Evolutionary conservation across 192 early-diverging fungal species (phyloP).

Genomic region (Coemansia sp.): DNA sequence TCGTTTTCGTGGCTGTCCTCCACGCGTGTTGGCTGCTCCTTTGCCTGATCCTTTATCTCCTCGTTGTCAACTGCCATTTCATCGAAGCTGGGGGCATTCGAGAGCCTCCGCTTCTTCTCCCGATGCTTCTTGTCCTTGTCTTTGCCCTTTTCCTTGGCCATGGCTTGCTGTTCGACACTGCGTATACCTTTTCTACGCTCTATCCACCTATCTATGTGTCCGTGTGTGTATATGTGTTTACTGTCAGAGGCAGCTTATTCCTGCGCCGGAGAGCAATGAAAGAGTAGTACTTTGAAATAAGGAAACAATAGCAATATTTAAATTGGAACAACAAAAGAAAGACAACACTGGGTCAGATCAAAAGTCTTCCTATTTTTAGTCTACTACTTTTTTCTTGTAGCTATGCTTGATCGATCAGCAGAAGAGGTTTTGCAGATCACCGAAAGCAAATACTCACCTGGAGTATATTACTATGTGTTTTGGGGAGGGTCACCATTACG

Average conservation of each 20-base stretch:
- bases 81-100: background rate
- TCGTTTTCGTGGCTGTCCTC: slow-evolving; percentile 21
- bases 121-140: slow-evolving; percentile 7
- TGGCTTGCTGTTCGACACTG: background rate
- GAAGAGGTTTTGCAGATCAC: background rate
- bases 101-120: slow-evolving; percentile 17
- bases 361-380: background rate
- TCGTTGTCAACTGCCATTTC: background rate
- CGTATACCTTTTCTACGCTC: too few relatives aligned
- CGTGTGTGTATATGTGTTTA: background rate
- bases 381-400: background rate
- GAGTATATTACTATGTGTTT: too few relatives aligned
- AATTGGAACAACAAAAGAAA: slow-evolving; percentile 3
- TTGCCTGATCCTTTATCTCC: slow-evolving; percentile 3
- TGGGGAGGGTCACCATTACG: too few relatives aligned
- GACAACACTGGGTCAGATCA: background rate
- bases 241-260: background rate
- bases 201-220: background rate
- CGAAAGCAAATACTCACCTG: background rate
- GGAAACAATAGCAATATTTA: slow-evolving; percentile 1
- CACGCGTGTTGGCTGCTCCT: background rate
- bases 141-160: slow-evolving; percentile 7
- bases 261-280: background rate
- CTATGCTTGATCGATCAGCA: slow-evolving; percentile 2
- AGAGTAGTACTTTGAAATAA: background rate